These are phyloP conservation scores for Diplodia intermedia DNA, from an alignment of 2,329 filamentous ascomycete species.

Conservation along the genomic window DNA sequence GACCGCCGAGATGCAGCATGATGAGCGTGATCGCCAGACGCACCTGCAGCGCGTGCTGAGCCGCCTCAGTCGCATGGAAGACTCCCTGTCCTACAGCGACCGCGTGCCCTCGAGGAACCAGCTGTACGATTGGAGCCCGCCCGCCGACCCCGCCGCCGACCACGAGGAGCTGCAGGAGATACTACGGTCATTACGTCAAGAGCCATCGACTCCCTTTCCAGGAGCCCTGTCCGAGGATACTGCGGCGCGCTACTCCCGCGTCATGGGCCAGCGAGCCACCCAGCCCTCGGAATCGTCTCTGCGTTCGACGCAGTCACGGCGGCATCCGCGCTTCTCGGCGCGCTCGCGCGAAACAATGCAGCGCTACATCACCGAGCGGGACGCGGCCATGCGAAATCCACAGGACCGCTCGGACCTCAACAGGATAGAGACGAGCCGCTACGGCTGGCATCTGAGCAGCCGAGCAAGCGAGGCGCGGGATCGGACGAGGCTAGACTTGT, in stretches of 20 bases:
- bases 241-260: constrained; percentile 40
- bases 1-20: constrained; percentile 40
- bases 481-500: constrained; percentile 38
- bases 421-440: constrained; percentile 29
- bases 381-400: constrained; percentile 38
- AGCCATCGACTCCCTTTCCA: constrained; percentile 48
- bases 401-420: constrained; percentile 35
- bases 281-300: constrained; percentile 45
- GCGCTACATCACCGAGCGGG: constrained; percentile 51
- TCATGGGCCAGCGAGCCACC: constrained; percentile 38
- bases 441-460: constrained; percentile 19
- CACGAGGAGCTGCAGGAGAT: constrained; percentile 52
- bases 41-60: constrained; percentile 55
- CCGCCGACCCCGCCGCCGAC: constrained; percentile 44
- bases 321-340: constrained; percentile 50
- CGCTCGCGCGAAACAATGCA: constrained; percentile 49
- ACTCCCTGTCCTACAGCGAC: constrained; percentile 59
- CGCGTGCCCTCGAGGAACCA: constrained; percentile 61
- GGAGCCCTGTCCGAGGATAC: constrained; percentile 47
- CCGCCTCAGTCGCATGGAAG: constrained; percentile 53
- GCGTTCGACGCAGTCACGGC: constrained; percentile 50
- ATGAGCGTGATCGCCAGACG: constrained; percentile 51
- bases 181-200: constrained; percentile 49
- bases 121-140: constrained; percentile 68
- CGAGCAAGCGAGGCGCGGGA: constrained; percentile 30